Conservation (phyloP, 1,139 yeast genomes). For the Candida labiduridarum region DNA sequence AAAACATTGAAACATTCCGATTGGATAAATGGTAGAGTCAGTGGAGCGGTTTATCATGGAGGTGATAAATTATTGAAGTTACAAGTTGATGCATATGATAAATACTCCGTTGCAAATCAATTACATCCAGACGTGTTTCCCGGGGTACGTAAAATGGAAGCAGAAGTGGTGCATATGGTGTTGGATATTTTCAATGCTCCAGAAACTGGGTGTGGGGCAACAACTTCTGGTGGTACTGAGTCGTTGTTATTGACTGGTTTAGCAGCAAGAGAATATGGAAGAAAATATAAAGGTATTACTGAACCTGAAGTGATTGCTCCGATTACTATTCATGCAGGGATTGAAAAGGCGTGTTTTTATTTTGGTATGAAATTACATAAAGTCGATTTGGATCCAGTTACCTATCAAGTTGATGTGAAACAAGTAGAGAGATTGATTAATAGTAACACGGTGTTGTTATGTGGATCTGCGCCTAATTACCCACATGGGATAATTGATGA, state of each 20-base stretch:
- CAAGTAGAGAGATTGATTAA: conserved; percentile 70
- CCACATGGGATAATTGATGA: conserved; percentile 97
- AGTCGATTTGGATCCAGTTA: conserved; percentile 71
- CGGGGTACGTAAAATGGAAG: conserved; percentile 93
- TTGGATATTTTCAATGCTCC: conserved; percentile 74
- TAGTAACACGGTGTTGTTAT: conserved; percentile 75
- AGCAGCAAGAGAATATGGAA: conserved; percentile 76
- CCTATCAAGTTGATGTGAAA: conserved; percentile 66
- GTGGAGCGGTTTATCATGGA: conserved; percentile 97
- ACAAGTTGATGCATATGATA: conserved; percentile 75
- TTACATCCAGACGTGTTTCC: conserved; percentile 97
- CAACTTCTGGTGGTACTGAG: conserved; percentile 97
- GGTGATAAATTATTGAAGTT: conserved; percentile 72
- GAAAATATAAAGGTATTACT: conserved; percentile 57
- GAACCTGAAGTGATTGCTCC: conserved; percentile 91
- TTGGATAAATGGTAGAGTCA: conserved; percentile 83
- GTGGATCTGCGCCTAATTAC: conserved; percentile 95
- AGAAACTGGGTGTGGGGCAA: conserved; percentile 79
- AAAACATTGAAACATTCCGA: conserved; percentile 63
- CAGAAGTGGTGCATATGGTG: conserved; percentile 94
- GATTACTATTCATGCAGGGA: conserved; percentile 88
- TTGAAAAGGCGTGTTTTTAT: conserved; percentile 90
- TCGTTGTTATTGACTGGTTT: conserved; percentile 83
- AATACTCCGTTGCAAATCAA: conserved; percentile 87
- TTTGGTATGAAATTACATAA: conserved; percentile 85